Base-by-base conservation (phyloP, 1,284 basidiomycete species). In the Ceratobasidium sp. region DNA sequence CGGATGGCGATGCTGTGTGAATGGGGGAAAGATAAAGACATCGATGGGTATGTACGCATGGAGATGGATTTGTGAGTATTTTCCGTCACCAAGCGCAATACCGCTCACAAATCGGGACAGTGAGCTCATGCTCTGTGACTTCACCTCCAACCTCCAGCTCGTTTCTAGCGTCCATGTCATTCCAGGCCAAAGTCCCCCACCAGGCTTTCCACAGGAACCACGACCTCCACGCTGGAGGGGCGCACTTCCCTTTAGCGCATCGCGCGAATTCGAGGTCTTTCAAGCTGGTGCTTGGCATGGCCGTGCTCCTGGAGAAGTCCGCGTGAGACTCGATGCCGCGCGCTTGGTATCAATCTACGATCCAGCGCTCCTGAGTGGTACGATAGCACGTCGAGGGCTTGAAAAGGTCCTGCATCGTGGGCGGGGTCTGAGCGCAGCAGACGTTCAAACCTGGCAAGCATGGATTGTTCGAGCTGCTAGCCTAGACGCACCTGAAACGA, bases 101-200 rank as follows among this genome's bases (percentile, higher is more conserved):
- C n/a, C n/a, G n/a, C n/a, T n/a, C n/a, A n/a, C n/a, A 48, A 61
- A 34, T 24, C 8, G 3, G 43, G 8, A 6, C 72, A 88, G 87
- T 68, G 87, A 88, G 78, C 81, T 86, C 27, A 86, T 88, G 85
- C 78, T 87, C 3, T 88, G 86, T 76, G 79, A 86, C 77, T 84
- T 87, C 75, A 82, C 80, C 2, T 76, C 80, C 2, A 84, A 85
- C 0, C 76, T 87, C 9, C 79, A 82, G 22, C 63, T 84, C 7
- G 78, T 82, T n/a, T 83, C 84, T 6, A 79, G 80, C 43, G 43
- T 74, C 24, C 31, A 64, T 9, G 59, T 74, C 37, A 37, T 72
- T 29, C 69, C 69, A 4, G 34, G 39, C 8, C 24, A 72, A n/a
- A 14, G 27, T 22, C 22, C 24, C 2, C 7, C 19, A 4, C 19